These are phyloP conservation scores for Austroboletus novae-zelandiae DNA, from an alignment of 1,284 basidiomycete species.

Conservation along the genomic window DNA sequence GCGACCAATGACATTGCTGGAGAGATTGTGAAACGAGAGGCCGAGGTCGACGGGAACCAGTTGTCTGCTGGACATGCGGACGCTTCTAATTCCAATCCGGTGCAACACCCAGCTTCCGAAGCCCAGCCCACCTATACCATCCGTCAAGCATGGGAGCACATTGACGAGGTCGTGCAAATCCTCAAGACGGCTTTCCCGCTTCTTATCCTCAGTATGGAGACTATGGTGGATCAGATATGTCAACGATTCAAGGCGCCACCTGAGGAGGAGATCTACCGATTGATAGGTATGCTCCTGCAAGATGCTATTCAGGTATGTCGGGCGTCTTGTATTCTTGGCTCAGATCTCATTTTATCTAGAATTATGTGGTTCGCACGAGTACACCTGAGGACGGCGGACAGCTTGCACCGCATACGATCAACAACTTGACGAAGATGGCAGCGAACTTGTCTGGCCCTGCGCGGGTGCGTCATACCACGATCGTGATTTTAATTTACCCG, in stretches of 20 bases:
- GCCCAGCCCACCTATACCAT: conserved; percentile 39
- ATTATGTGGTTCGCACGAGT: conserved; percentile 71
- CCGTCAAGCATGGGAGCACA: conserved; percentile 85
- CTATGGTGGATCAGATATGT: conserved; percentile 94
- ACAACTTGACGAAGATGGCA: conserved; percentile 74
- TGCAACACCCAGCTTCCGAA: conserved; percentile 27
- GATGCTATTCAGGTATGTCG: conserved; percentile 64
- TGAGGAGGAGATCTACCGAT: conserved; percentile 95
- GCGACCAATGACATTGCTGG: conserved; percentile 28
- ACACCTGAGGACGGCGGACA: conserved; percentile 76
- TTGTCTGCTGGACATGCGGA: conserved; percentile 14
- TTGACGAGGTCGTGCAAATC: conserved; percentile 93
- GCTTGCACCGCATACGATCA: conserved; percentile 55
- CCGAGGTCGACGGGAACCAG: conserved; percentile 21
- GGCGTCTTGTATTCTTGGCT: not conserved
- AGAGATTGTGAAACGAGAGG: conserved; percentile 31
- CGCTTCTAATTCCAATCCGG: conserved; percentile 12
- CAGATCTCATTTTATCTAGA: conserved; percentile 37
- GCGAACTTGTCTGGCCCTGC: conserved; percentile 63
- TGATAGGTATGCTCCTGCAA: conserved; percentile 81
- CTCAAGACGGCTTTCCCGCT: conserved; percentile 97
- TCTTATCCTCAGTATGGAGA: conserved; percentile 93
- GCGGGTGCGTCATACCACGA: conserved; percentile 46
- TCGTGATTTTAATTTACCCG: not conserved
- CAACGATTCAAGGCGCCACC: conserved; percentile 88